Evolutionary conservation across 2,329 filamentous ascomycete genomes (phyloP).

Genomic region (Ophiocordyceps australis): DNA sequence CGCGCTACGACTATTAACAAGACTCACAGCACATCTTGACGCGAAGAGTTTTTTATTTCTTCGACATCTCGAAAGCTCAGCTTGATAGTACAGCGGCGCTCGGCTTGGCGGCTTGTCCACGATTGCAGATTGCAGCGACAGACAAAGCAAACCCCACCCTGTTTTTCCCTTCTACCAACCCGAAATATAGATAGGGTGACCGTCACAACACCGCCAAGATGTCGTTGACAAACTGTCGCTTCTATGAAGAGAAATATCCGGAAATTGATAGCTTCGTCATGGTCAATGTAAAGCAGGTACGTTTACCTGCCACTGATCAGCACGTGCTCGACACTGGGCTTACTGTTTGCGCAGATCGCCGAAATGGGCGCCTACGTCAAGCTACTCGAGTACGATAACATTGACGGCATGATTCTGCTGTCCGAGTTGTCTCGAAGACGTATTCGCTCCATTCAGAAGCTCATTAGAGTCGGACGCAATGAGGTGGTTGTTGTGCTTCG

Average conservation of each 20-base stretch:
- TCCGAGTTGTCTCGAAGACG: constrained; percentile 94
- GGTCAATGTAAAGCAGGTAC: constrained; percentile 97
- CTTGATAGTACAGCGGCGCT: too few relatives aligned
- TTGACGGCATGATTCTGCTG: constrained; percentile 98
- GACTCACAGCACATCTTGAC: too few relatives aligned
- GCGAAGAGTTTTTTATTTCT: too few relatives aligned
- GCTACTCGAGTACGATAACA: constrained; percentile 98
- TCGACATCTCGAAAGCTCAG: too few relatives aligned
- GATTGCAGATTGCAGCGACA: too few relatives aligned
- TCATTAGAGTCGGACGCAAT: constrained; percentile 93
- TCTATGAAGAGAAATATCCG: constrained; percentile 86
- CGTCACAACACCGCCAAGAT: constrained; percentile 51
- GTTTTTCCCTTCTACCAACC: too few relatives aligned
- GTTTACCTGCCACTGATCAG: too few relatives aligned
- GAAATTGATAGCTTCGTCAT: constrained; percentile 99
- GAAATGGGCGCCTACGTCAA: constrained; percentile 99
- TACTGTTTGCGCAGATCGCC: constrained; percentile 79
- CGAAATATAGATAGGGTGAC: too few relatives aligned
- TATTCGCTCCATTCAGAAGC: constrained; percentile 97
- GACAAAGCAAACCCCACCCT: too few relatives aligned
- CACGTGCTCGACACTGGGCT: too few relatives aligned
- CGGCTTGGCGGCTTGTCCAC: too few relatives aligned
- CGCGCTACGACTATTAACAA: too few relatives aligned
- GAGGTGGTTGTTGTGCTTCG: constrained; percentile 96
- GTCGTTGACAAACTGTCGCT: constrained; percentile 92